Conservation (phyloP, 768 basidiomycete genomes). For the Suillus cothurnatus region DNA sequence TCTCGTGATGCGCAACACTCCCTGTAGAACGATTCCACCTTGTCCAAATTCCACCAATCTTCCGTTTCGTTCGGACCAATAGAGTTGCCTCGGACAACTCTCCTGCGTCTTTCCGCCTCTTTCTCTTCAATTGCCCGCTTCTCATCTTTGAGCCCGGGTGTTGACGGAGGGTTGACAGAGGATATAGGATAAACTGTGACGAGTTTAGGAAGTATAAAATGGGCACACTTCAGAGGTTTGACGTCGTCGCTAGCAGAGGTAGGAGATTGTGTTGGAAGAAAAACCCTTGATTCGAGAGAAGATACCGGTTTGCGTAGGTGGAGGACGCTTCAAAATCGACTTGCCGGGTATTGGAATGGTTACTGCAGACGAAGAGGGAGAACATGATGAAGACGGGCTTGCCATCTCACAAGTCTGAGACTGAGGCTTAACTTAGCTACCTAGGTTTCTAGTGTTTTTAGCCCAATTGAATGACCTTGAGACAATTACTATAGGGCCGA, state of each 20-base stretch:
- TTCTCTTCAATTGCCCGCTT: constrained; percentile 77
- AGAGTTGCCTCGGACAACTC: constrained; percentile 63
- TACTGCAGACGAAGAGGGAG: constrained; percentile 79
- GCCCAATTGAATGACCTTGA: neutral
- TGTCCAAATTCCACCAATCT: constrained; percentile 85
- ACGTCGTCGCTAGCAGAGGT: constrained; percentile 40
- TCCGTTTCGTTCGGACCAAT: constrained; percentile 39
- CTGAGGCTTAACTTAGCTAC: neutral
- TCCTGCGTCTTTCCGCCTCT: constrained; percentile 66
- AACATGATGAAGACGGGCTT: constrained; percentile 49
- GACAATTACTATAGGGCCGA: neutral
- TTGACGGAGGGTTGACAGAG: constrained; percentile 79
- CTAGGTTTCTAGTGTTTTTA: neutral
- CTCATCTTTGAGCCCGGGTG: constrained; percentile 77
- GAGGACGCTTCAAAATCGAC: constrained; percentile 79
- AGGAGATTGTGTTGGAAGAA: constrained; percentile 61
- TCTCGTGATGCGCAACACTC: constrained; percentile 83
- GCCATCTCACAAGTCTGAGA: constrained; percentile 18
- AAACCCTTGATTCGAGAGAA: constrained; percentile 76
- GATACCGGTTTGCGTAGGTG: constrained; percentile 66
- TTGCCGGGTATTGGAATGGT: constrained; percentile 80
- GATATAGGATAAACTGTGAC: constrained; percentile 91
- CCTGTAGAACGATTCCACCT: constrained; percentile 84
- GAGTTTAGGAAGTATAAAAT: constrained; percentile 88
- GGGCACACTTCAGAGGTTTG: constrained; percentile 80